A percentile compares a stretch with the other conserved stretches of the same genome.
phyloP scores from a whole-genome alignment of 1,139 yeast genomes.

The Geotrichum citri-aurantii region DNA sequence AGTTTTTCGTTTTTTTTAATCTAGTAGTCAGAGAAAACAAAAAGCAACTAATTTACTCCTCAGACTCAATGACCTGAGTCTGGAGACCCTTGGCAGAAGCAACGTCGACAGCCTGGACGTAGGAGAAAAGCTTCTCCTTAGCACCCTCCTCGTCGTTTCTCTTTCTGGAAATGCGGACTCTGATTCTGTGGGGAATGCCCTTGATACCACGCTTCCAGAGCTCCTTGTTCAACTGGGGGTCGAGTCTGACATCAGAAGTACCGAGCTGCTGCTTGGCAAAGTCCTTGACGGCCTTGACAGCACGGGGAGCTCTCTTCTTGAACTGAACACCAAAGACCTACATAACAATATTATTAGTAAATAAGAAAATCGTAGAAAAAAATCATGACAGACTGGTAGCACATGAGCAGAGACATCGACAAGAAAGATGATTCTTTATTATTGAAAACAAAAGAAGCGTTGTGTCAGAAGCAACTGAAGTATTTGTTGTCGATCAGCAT shows the following conservation, averaged over 20 bases:
- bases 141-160: constrained; percentile 99
- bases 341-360: constrained; percentile 22
- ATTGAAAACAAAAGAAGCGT: too few relatives aligned
- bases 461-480: too few relatives aligned
- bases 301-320: constrained; percentile 99
- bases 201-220: constrained; percentile 99
- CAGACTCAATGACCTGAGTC: constrained; percentile 89
- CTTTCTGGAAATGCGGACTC: constrained; percentile 99
- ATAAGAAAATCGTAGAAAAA: too few relatives aligned
- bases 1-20: not conserved
- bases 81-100: constrained; percentile 95
- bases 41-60: constrained; percentile 21
- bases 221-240: constrained; percentile 97
- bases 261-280: constrained; percentile 99
- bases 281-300: constrained; percentile 98
- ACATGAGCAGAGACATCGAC: too few relatives aligned
- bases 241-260: constrained; percentile 97
- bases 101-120: constrained; percentile 95
- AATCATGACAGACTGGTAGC: too few relatives aligned
- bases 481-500: not conserved
- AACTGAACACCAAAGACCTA: constrained; percentile 96
- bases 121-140: constrained; percentile 95
- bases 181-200: constrained; percentile 97
- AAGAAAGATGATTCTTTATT: too few relatives aligned
- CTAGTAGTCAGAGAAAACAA: not conserved